Percentiles rank a stretch among this genome's conserved stretches.
Conservation (phyloP, 1,139 yeast genomes). For the Saccharomyces pastorianus region DNA sequence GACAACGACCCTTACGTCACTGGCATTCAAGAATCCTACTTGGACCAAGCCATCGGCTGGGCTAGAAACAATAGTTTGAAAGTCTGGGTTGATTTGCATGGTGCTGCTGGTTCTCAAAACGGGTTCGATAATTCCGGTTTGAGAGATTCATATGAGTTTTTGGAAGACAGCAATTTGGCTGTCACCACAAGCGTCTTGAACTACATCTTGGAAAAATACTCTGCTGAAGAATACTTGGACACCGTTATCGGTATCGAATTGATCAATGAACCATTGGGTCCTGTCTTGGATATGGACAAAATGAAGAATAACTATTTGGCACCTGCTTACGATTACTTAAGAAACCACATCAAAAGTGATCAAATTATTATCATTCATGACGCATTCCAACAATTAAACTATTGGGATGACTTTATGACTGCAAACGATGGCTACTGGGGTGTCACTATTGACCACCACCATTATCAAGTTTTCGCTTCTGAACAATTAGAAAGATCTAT, state of each 20-base stretch:
- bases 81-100: constrained; percentile 91
- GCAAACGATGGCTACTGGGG: constrained; percentile 43
- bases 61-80: constrained; percentile 52
- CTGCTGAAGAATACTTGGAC: constrained; percentile 53
- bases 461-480: constrained; percentile 75
- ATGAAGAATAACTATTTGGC: constrained; percentile 47
- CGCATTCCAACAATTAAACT: constrained; percentile 53
- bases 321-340: constrained; percentile 33
- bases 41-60: constrained; percentile 76
- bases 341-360: constrained; percentile 27
- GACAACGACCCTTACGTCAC: constrained; percentile 77
- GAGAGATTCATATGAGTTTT: constrained; percentile 58
- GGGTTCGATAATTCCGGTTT: constrained; percentile 94
- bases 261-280: constrained; percentile 84
- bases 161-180: constrained; percentile 42
- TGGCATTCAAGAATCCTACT: constrained; percentile 71
- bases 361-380: constrained; percentile 35
- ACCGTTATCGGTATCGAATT: constrained; percentile 79
- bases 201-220: constrained; percentile 51
- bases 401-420: constrained; percentile 52
- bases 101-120: constrained; percentile 95
- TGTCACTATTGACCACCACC: constrained; percentile 81
- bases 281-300: constrained; percentile 49
- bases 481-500: constrained; percentile 42
- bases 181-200: constrained; percentile 27